Evolutionary conservation across 495 filamentous ascomycete species (phyloP).

Genomic region (Trichoderma gamsii): DNA sequence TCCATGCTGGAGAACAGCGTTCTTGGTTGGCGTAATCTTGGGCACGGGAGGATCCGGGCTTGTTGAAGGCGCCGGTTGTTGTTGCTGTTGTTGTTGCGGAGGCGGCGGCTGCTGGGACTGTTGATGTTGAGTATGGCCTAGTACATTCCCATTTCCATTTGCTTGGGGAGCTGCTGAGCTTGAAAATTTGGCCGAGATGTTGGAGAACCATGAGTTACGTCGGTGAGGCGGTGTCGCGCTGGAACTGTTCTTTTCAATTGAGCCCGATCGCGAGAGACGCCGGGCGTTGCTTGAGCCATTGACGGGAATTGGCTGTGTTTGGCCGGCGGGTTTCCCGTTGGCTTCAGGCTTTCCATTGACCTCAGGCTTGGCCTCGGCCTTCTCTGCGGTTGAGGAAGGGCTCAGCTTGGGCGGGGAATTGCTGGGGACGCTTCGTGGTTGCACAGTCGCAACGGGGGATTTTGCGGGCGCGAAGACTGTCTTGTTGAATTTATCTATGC

Average conservation of each 20-base stretch:
- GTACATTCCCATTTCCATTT: neutral
- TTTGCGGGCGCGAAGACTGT: neutral
- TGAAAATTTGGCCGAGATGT: slow-evolving; percentile 87
- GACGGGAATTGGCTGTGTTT: neutral
- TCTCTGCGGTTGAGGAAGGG: neutral
- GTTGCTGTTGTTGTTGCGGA: slow-evolving; percentile 13
- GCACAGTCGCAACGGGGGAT: neutral
- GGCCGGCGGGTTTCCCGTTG: neutral
- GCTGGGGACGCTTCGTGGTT: slow-evolving; percentile 4
- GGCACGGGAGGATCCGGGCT: slow-evolving; percentile 53
- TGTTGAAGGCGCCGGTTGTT: slow-evolving; percentile 11
- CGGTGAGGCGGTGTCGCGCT: slow-evolving; percentile 37
- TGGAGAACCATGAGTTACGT: slow-evolving; percentile 84
- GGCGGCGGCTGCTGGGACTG: slow-evolving; percentile 32
- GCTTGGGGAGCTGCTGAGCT: slow-evolving; percentile 2
- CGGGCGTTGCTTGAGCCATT: neutral
- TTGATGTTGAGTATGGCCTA: neutral
- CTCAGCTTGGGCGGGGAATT: slow-evolving; percentile 5
- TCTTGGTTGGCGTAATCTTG: slow-evolving; percentile 44
- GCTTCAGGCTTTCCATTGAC: slow-evolving; percentile 9
- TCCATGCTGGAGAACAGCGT: slow-evolving; percentile 48
- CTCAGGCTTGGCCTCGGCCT: slow-evolving; percentile 6
- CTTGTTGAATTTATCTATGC: slow-evolving; percentile 7
- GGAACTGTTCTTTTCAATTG: neutral
- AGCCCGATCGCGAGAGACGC: neutral